Base-by-base conservation (phyloP, 1,284 basidiomycete species). In the Sphaerobolus stellatus region DNA sequence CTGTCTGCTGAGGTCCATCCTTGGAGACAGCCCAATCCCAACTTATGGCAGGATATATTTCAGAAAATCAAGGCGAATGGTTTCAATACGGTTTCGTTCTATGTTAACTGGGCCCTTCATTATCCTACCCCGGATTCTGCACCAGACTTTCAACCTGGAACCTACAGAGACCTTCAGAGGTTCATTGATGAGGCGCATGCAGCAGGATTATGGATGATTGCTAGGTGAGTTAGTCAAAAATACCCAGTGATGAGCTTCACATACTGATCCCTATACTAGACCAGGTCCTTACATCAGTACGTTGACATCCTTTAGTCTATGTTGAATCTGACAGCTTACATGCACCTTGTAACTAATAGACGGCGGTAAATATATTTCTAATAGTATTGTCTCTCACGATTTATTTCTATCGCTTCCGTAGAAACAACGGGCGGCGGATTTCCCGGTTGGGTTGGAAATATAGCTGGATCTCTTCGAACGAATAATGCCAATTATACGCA, bases 21-120 rank as follows among this genome's bases (percentile, higher is more conserved):
- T 5, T 79, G 76, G 77, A 66, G 77, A 50, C 58, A 74, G 1
- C 77, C 78, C 5, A 75, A 78, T 56, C 76, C 76, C 4, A 66
- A 79, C 48, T 62, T 78, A 16, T 84, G 82, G 82, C 64, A 69
- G 2, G 82, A 84, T 61, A 71, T 83, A 43, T 75, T 83, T 48
- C 75, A 84, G 62, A 84, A 84, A 64, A 71, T 82, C 41, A 78
- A 78, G 58, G 75, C 80, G 2, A 79, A 79, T 54, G 82, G 82
- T 8, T 81, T 83, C 70, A 84, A 83, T 57, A 72, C 77, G n/a
- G 72, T 82, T 36, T 79, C 77, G 0, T 77, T 80, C 60, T 80
- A 77, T 59, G 69, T 78, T 27, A 75, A 77, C 55, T 81, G 78
- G 77, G 75, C 75, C 5, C 52, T 75, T 16, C 76, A 79, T 59